Conservation (phyloP, 148 eudicot species). For the Rhododendron ferrugineum region DNA sequence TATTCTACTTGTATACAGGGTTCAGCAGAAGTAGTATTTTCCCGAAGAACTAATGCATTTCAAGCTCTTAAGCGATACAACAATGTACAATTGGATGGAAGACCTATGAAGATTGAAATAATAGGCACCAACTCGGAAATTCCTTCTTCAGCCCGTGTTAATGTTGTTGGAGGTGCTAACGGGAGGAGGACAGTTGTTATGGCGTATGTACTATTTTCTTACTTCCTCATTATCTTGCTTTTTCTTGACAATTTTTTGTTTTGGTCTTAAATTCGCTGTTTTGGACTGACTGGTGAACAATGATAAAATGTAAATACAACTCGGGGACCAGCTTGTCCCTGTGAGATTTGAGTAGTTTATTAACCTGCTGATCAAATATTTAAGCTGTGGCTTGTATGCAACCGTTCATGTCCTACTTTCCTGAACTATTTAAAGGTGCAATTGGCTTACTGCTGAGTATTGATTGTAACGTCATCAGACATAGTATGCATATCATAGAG, state of each 20-base stretch:
- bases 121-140: constrained; percentile 42
- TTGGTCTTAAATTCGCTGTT: neutral
- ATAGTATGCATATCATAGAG: no score
- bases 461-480: no score
- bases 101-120: constrained; percentile 84
- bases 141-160: constrained; percentile 74
- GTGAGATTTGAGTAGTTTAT: neutral
- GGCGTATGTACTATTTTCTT: constrained; percentile 37
- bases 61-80: constrained; percentile 85
- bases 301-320: neutral
- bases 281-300: neutral
- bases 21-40: constrained; percentile 87
- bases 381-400: neutral
- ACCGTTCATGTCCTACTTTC: neutral
- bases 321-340: neutral
- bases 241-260: neutral
- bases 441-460: no score
- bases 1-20: constrained; percentile 45
- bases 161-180: constrained; percentile 64
- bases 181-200: constrained; percentile 71
- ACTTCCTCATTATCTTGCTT: neutral
- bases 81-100: constrained; percentile 86
- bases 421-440: no score
- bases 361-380: neutral
- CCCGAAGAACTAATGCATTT: constrained; percentile 77